A percentile compares a stretch with the other conserved stretches of the same genome.
These are phyloP conservation scores for Suillus sp. DNA, from an alignment of 768 basidiomycete species.

Conservation along the genomic window DNA sequence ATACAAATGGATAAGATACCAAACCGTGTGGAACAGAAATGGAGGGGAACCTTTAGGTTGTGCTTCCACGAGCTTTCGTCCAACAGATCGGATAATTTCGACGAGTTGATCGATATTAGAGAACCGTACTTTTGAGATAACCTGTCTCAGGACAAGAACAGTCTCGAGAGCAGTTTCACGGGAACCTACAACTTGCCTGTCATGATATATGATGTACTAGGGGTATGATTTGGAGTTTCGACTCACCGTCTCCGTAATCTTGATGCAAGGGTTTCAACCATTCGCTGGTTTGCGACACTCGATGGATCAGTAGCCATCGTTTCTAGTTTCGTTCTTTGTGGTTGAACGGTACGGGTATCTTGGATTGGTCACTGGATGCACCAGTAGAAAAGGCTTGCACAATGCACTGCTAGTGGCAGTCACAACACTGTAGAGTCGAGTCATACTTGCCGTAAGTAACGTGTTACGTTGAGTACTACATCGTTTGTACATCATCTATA, in stretches of 20 bases:
- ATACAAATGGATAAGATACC: conserved; percentile 11
- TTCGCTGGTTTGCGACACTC: conserved; percentile 48
- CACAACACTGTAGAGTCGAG: conserved; percentile 16
- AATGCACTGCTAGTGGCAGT: neutral
- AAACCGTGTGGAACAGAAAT: conserved; percentile 13
- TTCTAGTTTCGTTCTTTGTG: neutral
- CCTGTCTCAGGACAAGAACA: conserved; percentile 82
- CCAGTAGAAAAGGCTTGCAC: neutral
- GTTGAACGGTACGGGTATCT: neutral
- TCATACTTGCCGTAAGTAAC: conserved; percentile 27
- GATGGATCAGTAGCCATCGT: conserved; percentile 46
- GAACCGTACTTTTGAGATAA: conserved; percentile 85
- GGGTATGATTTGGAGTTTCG: conserved; percentile 8
- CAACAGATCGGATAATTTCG: conserved; percentile 75
- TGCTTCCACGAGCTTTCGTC: conserved; percentile 80
- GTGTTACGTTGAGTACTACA: neutral
- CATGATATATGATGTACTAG: conserved; percentile 18
- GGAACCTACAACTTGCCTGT: conserved; percentile 90
- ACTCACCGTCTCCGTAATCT: conserved; percentile 74
- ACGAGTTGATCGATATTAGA: conserved; percentile 86
- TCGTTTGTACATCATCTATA: neutral
- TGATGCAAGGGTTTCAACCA: conserved; percentile 69
- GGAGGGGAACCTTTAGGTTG: conserved; percentile 84
- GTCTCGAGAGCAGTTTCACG: conserved; percentile 89
- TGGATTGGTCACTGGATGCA: neutral